Percentiles rank a stretch among this genome's conserved stretches.
Conservation (phyloP, 441 rosid genomes). For the Gossypium trilobum region DNA sequence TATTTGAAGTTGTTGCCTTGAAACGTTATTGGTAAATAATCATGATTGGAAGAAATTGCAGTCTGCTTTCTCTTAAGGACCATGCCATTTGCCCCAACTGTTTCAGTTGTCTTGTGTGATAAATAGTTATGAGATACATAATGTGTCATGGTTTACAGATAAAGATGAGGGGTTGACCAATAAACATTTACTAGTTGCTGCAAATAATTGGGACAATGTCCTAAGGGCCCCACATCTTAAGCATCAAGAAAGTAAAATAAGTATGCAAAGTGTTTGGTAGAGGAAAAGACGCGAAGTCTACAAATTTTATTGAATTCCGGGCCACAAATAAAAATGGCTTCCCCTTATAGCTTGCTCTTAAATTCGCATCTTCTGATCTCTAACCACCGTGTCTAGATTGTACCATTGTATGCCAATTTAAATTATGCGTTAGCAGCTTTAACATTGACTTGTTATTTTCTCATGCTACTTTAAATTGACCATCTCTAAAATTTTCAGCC, state of each 20-base stretch:
- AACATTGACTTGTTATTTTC: not conserved
- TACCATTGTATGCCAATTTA: not conserved
- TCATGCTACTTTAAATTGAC: conserved; percentile 6
- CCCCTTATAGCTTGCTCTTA: not conserved
- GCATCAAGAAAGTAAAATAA: not conserved
- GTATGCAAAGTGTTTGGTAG: not conserved
- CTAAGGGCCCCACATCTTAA: not conserved
- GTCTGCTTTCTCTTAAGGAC: not conserved
- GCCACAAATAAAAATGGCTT: not conserved
- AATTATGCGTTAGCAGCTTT: not conserved
- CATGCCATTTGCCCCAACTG: not conserved
- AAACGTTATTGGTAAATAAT: not conserved
- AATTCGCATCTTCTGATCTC: not conserved
- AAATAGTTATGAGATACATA: not conserved
- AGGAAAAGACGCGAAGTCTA: not conserved
- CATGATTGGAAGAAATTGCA: not conserved
- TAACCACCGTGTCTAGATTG: not conserved
- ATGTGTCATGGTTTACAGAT: not conserved
- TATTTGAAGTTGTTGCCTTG: not conserved
- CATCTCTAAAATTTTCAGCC: conserved; percentile 29
- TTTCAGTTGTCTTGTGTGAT: not conserved
- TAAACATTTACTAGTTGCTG: not conserved
- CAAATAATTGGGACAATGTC: not conserved
- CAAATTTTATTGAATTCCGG: not conserved
- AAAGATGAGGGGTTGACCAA: not conserved